Conservation (phyloP, 208 protist species). For the Leptomonas seymouri region DNA sequence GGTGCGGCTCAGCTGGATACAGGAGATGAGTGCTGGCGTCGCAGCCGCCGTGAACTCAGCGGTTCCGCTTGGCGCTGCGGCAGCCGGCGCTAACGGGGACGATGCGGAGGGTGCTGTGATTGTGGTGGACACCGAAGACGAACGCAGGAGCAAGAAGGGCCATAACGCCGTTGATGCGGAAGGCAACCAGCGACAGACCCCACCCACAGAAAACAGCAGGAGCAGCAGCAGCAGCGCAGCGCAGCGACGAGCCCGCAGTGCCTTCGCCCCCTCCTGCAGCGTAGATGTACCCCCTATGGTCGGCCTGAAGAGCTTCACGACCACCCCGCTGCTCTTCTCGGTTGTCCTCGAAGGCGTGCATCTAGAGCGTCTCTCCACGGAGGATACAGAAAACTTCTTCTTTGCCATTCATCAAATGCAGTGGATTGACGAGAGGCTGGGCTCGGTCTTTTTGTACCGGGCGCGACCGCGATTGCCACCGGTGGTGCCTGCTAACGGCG, state of each 20-base stretch:
- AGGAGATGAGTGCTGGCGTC: constrained; percentile 21
- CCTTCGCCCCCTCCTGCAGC: not conserved
- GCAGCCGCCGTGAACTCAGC: not conserved
- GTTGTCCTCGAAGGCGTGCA: constrained; percentile 54
- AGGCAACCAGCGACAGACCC: not conserved
- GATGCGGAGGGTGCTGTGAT: constrained; percentile 1
- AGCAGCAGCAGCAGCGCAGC: not conserved
- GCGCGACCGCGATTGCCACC: constrained; percentile 39
- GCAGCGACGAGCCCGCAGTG: constrained; percentile 1
- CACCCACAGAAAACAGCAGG: not conserved
- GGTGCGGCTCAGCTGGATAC: constrained; percentile 50
- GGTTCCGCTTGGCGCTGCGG: constrained; percentile 4
- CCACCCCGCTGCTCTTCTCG: constrained; percentile 36
- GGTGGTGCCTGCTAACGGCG: not conserved
- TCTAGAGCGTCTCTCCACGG: constrained; percentile 49
- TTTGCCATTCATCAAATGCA: constrained; percentile 65
- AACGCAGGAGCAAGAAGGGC: not conserved
- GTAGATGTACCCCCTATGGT: not conserved
- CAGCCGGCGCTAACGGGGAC: constrained; percentile 3
- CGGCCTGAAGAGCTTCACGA: not conserved
- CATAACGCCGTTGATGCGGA: not conserved
- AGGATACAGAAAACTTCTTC: constrained; percentile 54
- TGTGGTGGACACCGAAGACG: not conserved
- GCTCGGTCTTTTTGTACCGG: constrained; percentile 54
- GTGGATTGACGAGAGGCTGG: constrained; percentile 54